Evolutionary conservation across 2,329 filamentous ascomycete species (phyloP), one percentile per base, ranked within the genome.

Genomic region (Paraphaeosphaeria sporulosa): DNA sequence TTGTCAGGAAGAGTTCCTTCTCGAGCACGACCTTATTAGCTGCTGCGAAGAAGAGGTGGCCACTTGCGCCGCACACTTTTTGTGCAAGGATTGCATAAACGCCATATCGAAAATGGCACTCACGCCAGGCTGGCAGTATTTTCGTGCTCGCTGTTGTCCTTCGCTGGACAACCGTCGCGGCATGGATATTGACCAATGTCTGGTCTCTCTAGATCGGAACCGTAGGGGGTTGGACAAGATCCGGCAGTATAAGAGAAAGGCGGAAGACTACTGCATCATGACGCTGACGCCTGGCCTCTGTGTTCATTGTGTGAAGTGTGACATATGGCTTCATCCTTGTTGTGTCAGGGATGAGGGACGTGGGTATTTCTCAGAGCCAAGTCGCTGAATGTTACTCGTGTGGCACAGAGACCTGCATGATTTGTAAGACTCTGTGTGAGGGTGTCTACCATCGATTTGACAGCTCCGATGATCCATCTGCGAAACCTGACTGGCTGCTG

Each of bases 401-500:
- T 30, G 55, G 55, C 1, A 49, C 32, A 2, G 21, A 21, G 9
- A 63, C 60, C 9, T 64, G 58, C 21, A 55, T 61, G 1, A 40
- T 49, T 13, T 64, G 60, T 30, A 60, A 60, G 34, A 17, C 15
- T n/a, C 8, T 43, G 17, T 61, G 62, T 58, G n/a, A 51, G 15
- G 23, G 27, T 17, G 17, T 55, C 6, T 56, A 64, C 40, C 12
- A 17, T 19, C 12, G 57, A 53, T 17, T 17, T 17, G 9, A 40
- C n/a, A 9, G 38, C 38, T 40, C 38, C 5, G 38, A 40, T 13
- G 38, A 55, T 4, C 36, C 32, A 9, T 13, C 6, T 0, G 13
- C 21, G 5, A 46, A 48, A 15, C 64, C 62, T n/a, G 38, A 38
- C 7, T 66, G 64, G 62, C 13, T 66, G 1, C 62, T 62, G 1